Conservation (phyloP, 768 basidiomycete species). For the Lactarius psammicola region DNA sequence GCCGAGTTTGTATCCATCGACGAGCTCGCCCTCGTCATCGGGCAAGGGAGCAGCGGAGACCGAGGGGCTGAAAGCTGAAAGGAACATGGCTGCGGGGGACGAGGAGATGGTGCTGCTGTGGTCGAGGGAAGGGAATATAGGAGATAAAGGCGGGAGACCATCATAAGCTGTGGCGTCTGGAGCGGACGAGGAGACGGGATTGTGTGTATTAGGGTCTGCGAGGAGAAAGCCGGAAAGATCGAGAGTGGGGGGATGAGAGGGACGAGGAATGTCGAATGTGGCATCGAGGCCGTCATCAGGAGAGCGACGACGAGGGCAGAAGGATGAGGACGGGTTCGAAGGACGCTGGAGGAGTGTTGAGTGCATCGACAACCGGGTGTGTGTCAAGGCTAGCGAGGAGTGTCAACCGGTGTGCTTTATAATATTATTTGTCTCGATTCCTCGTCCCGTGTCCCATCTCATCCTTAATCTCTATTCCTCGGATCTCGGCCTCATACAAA, state of each 20-base stretch:
- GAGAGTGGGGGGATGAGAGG: background rate
- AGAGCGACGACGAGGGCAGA: conserved; percentile 1
- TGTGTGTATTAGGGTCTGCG: conserved; percentile 5
- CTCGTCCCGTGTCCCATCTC: too few relatives aligned
- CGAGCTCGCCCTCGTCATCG: conserved; percentile 64
- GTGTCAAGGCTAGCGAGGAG: too few relatives aligned
- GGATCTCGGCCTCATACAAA: too few relatives aligned
- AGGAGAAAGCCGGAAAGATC: conserved; percentile 18
- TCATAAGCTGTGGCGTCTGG: conserved; percentile 28
- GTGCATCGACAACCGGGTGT: background rate
- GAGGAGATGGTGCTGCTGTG: conserved; percentile 30
- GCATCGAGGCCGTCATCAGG: background rate
- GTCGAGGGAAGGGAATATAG: conserved; percentile 20
- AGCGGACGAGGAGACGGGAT: conserved; percentile 26
- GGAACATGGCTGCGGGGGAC: conserved; percentile 75
- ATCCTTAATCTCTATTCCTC: too few relatives aligned
- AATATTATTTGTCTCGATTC: background rate
- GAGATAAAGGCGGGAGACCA: conserved; percentile 16
- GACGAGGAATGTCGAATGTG: background rate
- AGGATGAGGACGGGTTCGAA: conserved; percentile 2
- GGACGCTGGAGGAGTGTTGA: background rate
- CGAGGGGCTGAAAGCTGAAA: conserved; percentile 58
- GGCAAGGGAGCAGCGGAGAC: conserved; percentile 40
- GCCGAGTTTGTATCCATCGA: conserved; percentile 75
- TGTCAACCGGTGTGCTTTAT: background rate